Base-by-base conservation (phyloP, 768 basidiomycete species). In the Kwoniella bestiolae region DNA sequence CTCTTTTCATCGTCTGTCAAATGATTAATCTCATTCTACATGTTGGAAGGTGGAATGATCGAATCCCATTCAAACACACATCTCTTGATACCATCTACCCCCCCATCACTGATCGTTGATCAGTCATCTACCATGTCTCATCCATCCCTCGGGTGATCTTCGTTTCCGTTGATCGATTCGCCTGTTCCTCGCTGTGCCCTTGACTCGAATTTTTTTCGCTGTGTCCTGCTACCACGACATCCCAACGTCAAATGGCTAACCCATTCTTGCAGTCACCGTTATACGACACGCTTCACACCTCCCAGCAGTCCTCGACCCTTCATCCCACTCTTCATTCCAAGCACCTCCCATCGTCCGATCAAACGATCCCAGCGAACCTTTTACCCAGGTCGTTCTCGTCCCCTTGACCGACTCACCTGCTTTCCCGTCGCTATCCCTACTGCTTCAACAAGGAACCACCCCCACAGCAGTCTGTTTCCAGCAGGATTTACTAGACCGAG, bases 381-480 rank as follows among this genome's bases (percentile, higher is more conserved):
- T 70, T 21, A 70, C 68, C 29, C 73, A 63, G 18, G 74, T 80
- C 60, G 70, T 80, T 44, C 71, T 80, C 32, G 75, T 80, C 14
- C 79, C 79, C 2, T 61, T 80, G n/a, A 72, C 68, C 56, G 79
- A 80, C 58, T 76, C 75, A 9, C 78, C 77, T 0, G 70, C 78
- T 23, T 66, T 80, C 29, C 79, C 79, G 3, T 78, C 78, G 0
- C 68, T 80, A 38, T 78, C 78, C 14, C 63, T 79, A 7, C 68
- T 80, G 5, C 56, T 80, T 2, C 45, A 75, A 7, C 76, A 79
- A 50, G 78, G 78, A 18, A 79, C 78, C 3, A 79, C 79, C 0
- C 76, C 79, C 0, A 72, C 78, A 9, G 79, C 79, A 23, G 78
- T 80, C 18, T 80, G 79, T 59, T 80, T 80, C 65, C 79, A 80